Evolutionary conservation across 352 stramenopile genomes (phyloP), one percentile per base, ranked within the genome.

Genomic region (Phytophthora sp.): DNA sequence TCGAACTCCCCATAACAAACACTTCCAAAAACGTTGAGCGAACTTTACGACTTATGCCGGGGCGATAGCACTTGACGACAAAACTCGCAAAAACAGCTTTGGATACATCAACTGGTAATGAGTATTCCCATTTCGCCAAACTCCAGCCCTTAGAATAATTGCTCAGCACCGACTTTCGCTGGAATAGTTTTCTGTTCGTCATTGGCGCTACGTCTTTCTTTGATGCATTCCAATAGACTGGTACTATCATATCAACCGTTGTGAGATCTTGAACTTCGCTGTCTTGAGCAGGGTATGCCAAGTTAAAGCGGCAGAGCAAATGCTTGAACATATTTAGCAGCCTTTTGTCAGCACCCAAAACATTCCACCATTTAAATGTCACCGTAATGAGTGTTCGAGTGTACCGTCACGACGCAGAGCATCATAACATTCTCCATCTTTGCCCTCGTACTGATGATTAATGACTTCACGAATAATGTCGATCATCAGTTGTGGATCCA

Each of bases 391-490:
- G 30, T 63, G 49, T 0, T 32, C 13, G 0, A 71, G 24, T 3
- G 39, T 65, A 3, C 62, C 55, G n/a, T 59, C 27, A 13, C 11
- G 20, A 30, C 21, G 12, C 23, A 67, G 35, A 4, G 17, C 37
- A 10, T 62, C 21, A 27, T 72, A 62, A 6, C 11, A 3, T 23
- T 21, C 17, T 5, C 28, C 44, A n/a, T 2, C 1, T 41, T 52
- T 35, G 3, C 8, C 20, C 26, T 60, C 39, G 13, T 66, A 48
- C 6, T 44, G 27, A 20, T 73, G 58, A 13, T 69, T 65, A 28
- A 73, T 9, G 3, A 73, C 45, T 6, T 73, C 27, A 2, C 50
- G 38, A 1, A 72, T 30, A 13, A 68, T 20, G 9, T 73, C 51
- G 6, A 73, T 45, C 42, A 72, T 52, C n/a, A 69, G 15, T 0